Conservation (phyloP, 73 alveolate genomes). For the Symbiodinium pilosum region DNA sequence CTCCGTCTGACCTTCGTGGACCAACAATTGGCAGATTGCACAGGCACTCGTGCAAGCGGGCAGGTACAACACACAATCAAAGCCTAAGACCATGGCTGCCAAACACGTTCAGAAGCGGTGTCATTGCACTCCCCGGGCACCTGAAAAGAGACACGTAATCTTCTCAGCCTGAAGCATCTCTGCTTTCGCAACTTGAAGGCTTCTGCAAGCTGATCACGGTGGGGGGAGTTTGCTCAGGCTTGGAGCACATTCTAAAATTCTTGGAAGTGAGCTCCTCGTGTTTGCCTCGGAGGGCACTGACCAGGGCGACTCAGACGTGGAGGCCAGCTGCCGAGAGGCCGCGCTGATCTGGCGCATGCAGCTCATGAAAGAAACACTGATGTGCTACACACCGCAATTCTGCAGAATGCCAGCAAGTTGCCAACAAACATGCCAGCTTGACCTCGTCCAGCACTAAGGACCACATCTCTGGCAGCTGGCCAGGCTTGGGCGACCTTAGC, state of each 20-base stretch:
- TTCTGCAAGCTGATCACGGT: neutral
- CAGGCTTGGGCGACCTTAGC: neutral
- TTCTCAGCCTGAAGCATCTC: neutral
- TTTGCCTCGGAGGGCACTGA: no score
- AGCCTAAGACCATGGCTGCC: neutral
- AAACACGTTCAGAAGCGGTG: neutral
- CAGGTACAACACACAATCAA: no score
- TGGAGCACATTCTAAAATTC: no score
- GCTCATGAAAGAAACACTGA: neutral
- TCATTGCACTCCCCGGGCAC: neutral
- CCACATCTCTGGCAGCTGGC: conserved; percentile 4
- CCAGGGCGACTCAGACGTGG: neutral
- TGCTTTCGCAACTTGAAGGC: neutral
- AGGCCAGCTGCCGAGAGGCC: neutral
- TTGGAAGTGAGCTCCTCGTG: no score
- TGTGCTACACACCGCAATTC: neutral
- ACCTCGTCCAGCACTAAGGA: neutral
- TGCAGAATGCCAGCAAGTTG: no score
- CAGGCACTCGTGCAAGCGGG: no score
- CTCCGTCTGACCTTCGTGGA: neutral
- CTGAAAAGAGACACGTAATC: neutral
- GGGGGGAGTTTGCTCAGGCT: no score
- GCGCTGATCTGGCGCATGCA: neutral
- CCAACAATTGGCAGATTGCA: no score
- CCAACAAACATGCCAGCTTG: no score